Evolutionary conservation across 306 rosid species (phyloP).

Genomic region (Fragaria ananassa): DNA sequence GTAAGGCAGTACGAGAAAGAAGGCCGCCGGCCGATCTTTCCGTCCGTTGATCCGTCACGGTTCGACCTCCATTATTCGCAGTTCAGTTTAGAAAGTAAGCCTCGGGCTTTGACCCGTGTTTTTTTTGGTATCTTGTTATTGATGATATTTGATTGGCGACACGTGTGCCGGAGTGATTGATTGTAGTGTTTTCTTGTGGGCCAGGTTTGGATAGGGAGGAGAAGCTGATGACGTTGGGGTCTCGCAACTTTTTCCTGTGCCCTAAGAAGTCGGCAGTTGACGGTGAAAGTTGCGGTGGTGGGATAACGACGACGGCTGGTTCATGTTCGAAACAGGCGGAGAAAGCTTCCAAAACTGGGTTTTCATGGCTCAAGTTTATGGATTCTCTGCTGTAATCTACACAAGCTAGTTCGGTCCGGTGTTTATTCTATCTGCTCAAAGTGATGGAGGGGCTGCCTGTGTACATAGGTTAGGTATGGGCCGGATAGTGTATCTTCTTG

Average conservation of each 20-base stretch:
- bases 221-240: slow-evolving; percentile 58
- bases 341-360: slow-evolving; percentile 31
- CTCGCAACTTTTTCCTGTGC: slow-evolving; percentile 77
- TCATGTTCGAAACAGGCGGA: slow-evolving; percentile 54
- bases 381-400: slow-evolving; percentile 41
- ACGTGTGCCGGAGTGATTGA: slow-evolving; percentile 16
- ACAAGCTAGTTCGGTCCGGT: neutral
- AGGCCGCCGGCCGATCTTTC: slow-evolving; percentile 70
- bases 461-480: neutral
- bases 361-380: slow-evolving; percentile 67
- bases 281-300: slow-evolving; percentile 21
- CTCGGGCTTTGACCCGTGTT: neutral
- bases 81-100: slow-evolving; percentile 89
- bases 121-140: neutral
- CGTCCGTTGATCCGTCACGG: slow-evolving; percentile 30
- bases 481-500: neutral
- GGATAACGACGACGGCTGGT: slow-evolving; percentile 28
- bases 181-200: neutral
- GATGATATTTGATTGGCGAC: neutral
- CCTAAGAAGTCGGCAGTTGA: slow-evolving; percentile 25
- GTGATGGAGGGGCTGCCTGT: too few relatives aligned
- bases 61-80: slow-evolving; percentile 91
- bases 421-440: too few relatives aligned
- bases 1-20: slow-evolving; percentile 60
- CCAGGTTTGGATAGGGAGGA: slow-evolving; percentile 65